Percentiles rank a stretch among this genome's conserved stretches.
Evolutionary conservation across 441 rosid genomes (phyloP).

Genomic region (Breynia disticha): DNA sequence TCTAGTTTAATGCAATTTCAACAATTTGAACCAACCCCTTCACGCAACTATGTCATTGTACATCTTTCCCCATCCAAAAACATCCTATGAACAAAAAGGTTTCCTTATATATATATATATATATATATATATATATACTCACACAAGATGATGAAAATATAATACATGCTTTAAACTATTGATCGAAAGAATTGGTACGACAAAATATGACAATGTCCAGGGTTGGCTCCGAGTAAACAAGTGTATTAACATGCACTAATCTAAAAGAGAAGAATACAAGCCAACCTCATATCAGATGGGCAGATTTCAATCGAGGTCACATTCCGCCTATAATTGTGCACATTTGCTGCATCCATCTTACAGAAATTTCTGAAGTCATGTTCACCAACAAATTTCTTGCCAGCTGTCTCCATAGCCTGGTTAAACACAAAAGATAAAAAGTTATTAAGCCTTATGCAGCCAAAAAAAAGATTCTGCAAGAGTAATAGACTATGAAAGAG

Average conservation of each 20-base stretch:
- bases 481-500: slow-evolving; percentile 4
- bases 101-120: too few relatives aligned
- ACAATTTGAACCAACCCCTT: too few relatives aligned
- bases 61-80: too few relatives aligned
- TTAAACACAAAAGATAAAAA: slow-evolving; percentile 15
- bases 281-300: slow-evolving; percentile 61
- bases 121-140: too few relatives aligned
- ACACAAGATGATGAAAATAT: too few relatives aligned
- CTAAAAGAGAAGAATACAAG: not conserved
- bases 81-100: too few relatives aligned
- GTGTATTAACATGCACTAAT: slow-evolving; percentile 4
- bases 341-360: slow-evolving; percentile 91
- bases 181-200: too few relatives aligned
- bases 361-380: slow-evolving; percentile 93
- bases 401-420: slow-evolving; percentile 78
- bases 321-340: slow-evolving; percentile 58
- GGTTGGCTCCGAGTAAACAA: too few relatives aligned
- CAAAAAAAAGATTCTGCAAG: not conserved
- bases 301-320: slow-evolving; percentile 51
- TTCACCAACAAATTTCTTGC: slow-evolving; percentile 72
- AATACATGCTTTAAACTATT: too few relatives aligned
- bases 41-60: too few relatives aligned
- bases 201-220: too few relatives aligned
- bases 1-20: too few relatives aligned
- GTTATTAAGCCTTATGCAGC: slow-evolving; percentile 6